Conservation (phyloP, 305 asterid species). For the Euphrasia arctica region DNA sequence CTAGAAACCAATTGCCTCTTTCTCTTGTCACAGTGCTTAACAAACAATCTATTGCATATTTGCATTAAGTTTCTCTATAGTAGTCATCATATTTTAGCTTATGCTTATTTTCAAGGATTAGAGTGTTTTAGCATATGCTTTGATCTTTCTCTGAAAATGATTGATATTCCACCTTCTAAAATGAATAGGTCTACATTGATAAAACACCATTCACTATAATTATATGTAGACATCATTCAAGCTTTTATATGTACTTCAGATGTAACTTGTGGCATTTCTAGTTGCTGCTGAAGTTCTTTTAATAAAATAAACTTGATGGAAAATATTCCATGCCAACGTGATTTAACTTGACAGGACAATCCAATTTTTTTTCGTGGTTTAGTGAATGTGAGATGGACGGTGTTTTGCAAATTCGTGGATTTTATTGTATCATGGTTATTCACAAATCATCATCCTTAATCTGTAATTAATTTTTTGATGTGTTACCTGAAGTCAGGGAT, state of each 20-base stretch:
- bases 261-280: conserved; percentile 16
- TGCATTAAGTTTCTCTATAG: conserved; percentile 5
- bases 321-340: conserved; percentile 6
- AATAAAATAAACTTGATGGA: conserved; percentile 8
- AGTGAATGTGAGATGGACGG: conserved; percentile 5
- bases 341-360: background rate
- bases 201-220: conserved; percentile 15
- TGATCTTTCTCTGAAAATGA: background rate
- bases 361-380: conserved; percentile 5
- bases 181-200: conserved; percentile 3
- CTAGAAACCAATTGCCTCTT: conserved; percentile 12
- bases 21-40: conserved; percentile 17
- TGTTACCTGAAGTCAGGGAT: too few species aligned
- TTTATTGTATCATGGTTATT: too few species aligned
- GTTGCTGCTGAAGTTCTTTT: conserved; percentile 9
- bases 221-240: conserved; percentile 8
- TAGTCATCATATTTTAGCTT: conserved; percentile 14
- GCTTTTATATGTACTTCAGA: conserved; percentile 17
- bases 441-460: too few species aligned
- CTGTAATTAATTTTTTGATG: too few species aligned
- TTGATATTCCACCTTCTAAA: background rate
- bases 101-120: conserved; percentile 16
- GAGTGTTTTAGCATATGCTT: conserved; percentile 14
- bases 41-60: conserved; percentile 8
- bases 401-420: background rate